Evolutionary conservation across 2,329 filamentous ascomycete genomes (phyloP).

Genomic region (Pyrenophora tritici-repentis): DNA sequence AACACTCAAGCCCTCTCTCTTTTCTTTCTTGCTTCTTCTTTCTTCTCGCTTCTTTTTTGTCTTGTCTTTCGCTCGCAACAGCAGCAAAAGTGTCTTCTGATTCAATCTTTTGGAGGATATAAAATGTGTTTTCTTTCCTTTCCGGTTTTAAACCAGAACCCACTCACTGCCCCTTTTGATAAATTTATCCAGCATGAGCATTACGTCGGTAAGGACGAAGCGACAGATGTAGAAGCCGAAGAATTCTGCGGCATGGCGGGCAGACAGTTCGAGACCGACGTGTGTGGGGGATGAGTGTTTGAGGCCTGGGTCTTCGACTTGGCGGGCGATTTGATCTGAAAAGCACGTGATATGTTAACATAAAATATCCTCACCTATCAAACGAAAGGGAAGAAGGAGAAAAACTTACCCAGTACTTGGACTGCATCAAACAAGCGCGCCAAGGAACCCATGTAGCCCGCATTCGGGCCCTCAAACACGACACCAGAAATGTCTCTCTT

Average conservation of each 20-base stretch:
- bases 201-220: slow-evolving; percentile 86
- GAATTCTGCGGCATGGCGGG: slow-evolving; percentile 92
- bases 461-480: slow-evolving; percentile 80
- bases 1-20: neutral
- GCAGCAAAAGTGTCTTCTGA: neutral
- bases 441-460: slow-evolving; percentile 87
- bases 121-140: neutral
- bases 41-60: neutral
- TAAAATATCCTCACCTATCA: neutral
- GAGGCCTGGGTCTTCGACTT: slow-evolving; percentile 92
- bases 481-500: slow-evolving; percentile 72
- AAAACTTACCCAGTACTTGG: slow-evolving; percentile 80
- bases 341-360: slow-evolving; percentile 8
- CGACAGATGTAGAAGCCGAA: slow-evolving; percentile 96
- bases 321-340: slow-evolving; percentile 89
- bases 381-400: neutral
- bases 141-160: slow-evolving; percentile 69
- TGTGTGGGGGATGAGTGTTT: slow-evolving; percentile 92
- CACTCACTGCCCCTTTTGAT: slow-evolving; percentile 96
- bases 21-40: neutral
- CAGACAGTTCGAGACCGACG: slow-evolving; percentile 91
- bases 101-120: too few species aligned
- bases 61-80: neutral
- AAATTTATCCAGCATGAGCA: slow-evolving; percentile 89
- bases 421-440: slow-evolving; percentile 91